These are phyloP conservation scores for Lagenaria siceraria DNA, from an alignment of 306 rosid genomes.

Conservation along the genomic window DNA sequence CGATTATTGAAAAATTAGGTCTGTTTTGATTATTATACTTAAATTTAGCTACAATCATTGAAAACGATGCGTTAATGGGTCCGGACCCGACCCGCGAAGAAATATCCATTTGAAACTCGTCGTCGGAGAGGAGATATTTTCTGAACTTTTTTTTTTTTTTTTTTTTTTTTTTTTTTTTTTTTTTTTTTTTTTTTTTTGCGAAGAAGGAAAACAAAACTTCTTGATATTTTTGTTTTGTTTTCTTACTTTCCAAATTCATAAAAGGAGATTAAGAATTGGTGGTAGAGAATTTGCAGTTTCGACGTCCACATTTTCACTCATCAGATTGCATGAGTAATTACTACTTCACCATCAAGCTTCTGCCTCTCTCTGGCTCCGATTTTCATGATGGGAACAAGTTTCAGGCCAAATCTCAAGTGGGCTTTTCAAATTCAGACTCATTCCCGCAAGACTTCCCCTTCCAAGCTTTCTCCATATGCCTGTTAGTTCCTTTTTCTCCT, in stretches of 20 bases:
- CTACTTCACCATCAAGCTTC: conserved; percentile 27
- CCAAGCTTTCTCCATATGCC: conserved; percentile 37
- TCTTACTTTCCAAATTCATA: not conserved
- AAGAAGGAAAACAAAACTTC: not conserved
- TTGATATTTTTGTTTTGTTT: not conserved
- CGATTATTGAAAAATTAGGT: no score
- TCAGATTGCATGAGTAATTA: conserved; percentile 19
- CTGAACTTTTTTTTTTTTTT: no score
- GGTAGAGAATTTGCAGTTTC: conserved; percentile 5
- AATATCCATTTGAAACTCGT: not conserved
- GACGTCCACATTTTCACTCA: not conserved
- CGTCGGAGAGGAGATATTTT: not conserved
- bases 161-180: no score
- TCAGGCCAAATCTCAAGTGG: conserved; percentile 42
- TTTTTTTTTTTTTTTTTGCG: no score
- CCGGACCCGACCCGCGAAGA: not conserved
- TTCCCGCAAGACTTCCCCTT: conserved; percentile 26
- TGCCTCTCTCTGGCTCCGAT: conserved; percentile 10
- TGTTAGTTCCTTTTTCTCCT: conserved; percentile 29
- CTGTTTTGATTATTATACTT: no score
- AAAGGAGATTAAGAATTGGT: conserved; percentile 13
- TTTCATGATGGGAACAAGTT: conserved; percentile 51
- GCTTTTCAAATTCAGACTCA: conserved; percentile 34
- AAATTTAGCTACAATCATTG: no score
- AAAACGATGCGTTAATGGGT: no score